Evolutionary conservation across 768 basidiomycete species (phyloP), one percentile per base, ranked within the genome.

Genomic region (Coprinopsis sp.): DNA sequence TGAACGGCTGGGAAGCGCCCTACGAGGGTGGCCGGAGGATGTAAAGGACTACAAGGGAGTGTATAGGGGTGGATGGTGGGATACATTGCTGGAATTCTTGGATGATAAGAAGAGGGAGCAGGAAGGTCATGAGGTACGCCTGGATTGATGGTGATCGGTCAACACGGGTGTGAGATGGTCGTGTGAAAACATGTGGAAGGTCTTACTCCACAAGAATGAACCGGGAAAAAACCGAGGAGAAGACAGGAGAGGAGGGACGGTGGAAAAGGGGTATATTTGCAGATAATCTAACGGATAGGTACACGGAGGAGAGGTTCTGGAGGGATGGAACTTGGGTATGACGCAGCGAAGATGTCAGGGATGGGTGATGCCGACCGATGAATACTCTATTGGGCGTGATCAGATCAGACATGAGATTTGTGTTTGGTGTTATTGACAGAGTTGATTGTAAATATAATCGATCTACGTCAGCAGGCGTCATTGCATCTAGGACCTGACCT

Each of bases 21-120:
- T 87, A 41, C 64, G 77, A 48, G 78, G 78, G 52, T 87, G 85
- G 83, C 77, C 80, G 5, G 70, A 68, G 16, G 82, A 82, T 51
- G 78, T 87, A 10, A 72, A 66, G 43, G 58, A 64, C 61, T 82
- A 72, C 59, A 77, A 74, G 55, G 68, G 68, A 3, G 63, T 65
- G 58, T 28, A 54, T 51, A 44, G 63, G 34, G 55, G 61, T 41
- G 58, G 61, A 40, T 64, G 66, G 66, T 59, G 57, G 51, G 62
- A 55, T 6, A 49, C 62, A 27, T 50, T 70, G 34, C 43, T 72
- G 46, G 56, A 58, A 21, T 74, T 72, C 58, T 50, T 76, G 44
- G 70, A 71, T n/a, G n/a, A n/a, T 36, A 54, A 55, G 52, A 54
- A 53, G 30, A 50, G 50, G 39, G 50, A 21, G 12, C 54, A 40